phyloP scores from a whole-genome alignment of 805 yeast genomes.

The Saccharomyces eubayanus region DNA sequence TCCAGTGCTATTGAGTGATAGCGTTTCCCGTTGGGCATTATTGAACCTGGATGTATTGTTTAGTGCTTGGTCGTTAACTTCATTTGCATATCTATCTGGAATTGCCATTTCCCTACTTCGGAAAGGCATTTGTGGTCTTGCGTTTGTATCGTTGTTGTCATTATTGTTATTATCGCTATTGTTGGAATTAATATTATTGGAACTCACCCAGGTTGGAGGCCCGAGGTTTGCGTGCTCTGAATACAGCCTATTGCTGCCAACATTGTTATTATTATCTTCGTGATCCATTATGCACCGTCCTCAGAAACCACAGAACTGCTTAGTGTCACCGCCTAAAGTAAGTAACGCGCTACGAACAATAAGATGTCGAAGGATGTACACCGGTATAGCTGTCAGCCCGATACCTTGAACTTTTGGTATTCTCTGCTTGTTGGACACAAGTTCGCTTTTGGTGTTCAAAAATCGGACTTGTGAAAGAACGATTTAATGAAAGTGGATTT shows the following conservation, averaged over 20 bases:
- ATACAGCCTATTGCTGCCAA: neutral
- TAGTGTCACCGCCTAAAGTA: neutral
- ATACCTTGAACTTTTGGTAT: neutral
- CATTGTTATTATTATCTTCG: neutral
- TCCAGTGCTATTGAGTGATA: neutral
- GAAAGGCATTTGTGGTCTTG: neutral
- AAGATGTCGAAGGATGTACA: neutral
- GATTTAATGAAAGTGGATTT: neutral
- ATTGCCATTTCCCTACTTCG: neutral
- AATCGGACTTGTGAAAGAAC: neutral
- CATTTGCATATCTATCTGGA: neutral
- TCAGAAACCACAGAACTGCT: neutral
- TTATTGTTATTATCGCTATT: conserved; percentile 5
- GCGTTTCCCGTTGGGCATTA: neutral
- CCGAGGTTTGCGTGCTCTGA: conserved; percentile 8
- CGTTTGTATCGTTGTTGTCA: conserved; percentile 6
- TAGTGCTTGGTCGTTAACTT: neutral
- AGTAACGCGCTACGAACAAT: neutral
- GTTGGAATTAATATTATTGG: neutral
- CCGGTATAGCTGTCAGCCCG: neutral
- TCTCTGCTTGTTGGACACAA: neutral
- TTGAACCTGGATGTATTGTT: neutral
- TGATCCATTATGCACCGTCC: neutral
- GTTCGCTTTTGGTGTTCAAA: neutral
- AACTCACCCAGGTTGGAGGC: neutral